phyloP scores from a whole-genome alignment of 768 basidiomycete genomes.

The Termitomyces sp. region DNA sequence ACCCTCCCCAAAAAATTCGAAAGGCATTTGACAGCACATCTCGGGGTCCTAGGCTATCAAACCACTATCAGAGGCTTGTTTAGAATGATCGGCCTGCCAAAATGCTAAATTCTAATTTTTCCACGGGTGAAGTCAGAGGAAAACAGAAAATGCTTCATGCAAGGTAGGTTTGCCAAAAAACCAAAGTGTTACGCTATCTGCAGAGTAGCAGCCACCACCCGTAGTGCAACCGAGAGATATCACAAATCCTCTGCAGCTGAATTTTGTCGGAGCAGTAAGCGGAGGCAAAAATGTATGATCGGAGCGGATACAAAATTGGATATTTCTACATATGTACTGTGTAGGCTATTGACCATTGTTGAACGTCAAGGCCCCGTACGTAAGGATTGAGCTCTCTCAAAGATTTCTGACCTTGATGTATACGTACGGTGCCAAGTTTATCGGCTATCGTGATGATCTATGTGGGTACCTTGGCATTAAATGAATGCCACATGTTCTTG shows the following conservation, averaged over 20 bases:
- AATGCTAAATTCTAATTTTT: constrained; percentile 17
- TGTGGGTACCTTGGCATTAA: constrained; percentile 6
- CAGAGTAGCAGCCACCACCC: not conserved
- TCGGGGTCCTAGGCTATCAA: not conserved
- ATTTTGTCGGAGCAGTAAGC: constrained; percentile 1
- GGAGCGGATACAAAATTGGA: constrained; percentile 10
- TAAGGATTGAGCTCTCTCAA: not conserved
- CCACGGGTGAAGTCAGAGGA: constrained; percentile 4
- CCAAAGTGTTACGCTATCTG: not conserved
- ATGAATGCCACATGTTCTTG: constrained; percentile 10
- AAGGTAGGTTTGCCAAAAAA: not conserved
- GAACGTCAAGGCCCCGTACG: too few relatives aligned
- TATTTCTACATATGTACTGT: not conserved
- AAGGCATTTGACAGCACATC: not conserved
- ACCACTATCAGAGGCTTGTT: not conserved
- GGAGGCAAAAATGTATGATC: constrained; percentile 9
- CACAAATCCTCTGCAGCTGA: not conserved
- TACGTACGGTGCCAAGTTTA: constrained; percentile 18
- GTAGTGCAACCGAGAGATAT: not conserved
- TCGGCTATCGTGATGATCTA: constrained; percentile 32
- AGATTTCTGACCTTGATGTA: not conserved
- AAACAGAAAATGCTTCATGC: not conserved
- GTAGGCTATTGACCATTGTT: not conserved
- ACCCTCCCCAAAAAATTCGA: not conserved
- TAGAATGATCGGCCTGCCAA: constrained; percentile 11